Evolutionary conservation across 1,284 basidiomycete species (phyloP), one percentile per base, ranked within the genome.

Genomic region (Heterobasidion annosum): DNA sequence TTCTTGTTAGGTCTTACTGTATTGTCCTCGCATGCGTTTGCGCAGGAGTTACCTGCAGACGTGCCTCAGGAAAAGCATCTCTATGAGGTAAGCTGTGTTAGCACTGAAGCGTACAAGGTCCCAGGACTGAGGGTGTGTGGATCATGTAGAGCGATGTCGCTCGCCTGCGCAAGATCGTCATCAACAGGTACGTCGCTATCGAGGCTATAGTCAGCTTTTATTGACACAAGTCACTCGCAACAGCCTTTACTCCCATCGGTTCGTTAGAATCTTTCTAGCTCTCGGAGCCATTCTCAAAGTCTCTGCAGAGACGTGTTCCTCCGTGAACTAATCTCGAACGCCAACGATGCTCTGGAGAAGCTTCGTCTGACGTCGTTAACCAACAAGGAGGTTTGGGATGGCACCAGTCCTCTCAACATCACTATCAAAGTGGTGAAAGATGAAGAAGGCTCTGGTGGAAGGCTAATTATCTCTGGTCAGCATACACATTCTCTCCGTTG

Each of bases 291-390:
- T 49, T 10, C 37, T 45, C 47, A 42, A 50, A 1, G 33, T 13
- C 13, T 18, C 37, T 56, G 66, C 62, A 92, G 91, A 62, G 94
- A 96, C 57, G 87, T 97, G 50, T 98, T 96, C 69, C 79, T 98
- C 51, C 89, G 94, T 47, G 94, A 98, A 70, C 75, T 97, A 49
- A 80, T 97, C 56, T 96, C 93, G 10, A 98, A 98, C 66, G 87
- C 93, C 35, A 96, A 96, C 67, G 94, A 98, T 68, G 94, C 95
- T 1, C 74, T 97, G 44, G 94, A 98, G 68, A 98, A 97, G 69
- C 79, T 95, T 49, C 87, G 94, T 32, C 73, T 97, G 40, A 85
- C 83, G 32, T 76, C 90, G 12, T 74, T 98, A 59, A 94, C 81
- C n/a, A 87, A 95, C 67, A 85, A 84, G 63, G 70, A 68, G 25